phyloP scores from a whole-genome alignment of 768 basidiomycete genomes.

The Boletus reticulatus region DNA sequence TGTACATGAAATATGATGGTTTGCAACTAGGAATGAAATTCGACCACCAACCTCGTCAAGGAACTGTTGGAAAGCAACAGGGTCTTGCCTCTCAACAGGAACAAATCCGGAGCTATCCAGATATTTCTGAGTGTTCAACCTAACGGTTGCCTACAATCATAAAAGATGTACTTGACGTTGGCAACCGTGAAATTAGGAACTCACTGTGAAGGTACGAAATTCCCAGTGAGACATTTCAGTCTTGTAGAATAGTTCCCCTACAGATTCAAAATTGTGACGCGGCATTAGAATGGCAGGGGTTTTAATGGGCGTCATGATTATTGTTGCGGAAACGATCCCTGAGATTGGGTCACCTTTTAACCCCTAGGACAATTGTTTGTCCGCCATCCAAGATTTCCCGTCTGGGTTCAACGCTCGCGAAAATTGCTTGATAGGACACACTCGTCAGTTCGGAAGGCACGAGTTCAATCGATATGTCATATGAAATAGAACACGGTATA shows the following conservation, averaged over 20 bases:
- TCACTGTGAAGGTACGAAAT: constrained; percentile 3
- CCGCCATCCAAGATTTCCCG: background rate
- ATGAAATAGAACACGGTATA: constrained; percentile 5
- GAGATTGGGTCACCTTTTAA: constrained; percentile 1
- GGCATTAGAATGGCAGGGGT: constrained; percentile 9
- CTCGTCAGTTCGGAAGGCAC: background rate
- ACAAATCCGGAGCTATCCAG: background rate
- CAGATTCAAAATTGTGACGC: background rate
- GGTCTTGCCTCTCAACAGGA: constrained; percentile 11
- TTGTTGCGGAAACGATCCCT: background rate
- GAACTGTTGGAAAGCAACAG: constrained; percentile 5
- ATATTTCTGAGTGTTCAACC: background rate
- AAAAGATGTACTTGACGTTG: background rate
- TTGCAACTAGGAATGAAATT: background rate
- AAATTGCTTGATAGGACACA: constrained; percentile 1
- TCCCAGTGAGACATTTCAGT: background rate
- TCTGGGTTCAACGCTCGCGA: background rate
- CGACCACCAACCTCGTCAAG: constrained; percentile 12
- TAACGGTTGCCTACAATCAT: background rate
- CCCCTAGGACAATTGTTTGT: constrained; percentile 4
- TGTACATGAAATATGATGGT: background rate
- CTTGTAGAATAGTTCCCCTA: background rate
- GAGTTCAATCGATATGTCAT: constrained; percentile 18
- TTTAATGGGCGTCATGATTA: background rate
- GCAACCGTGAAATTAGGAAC: background rate